Base-by-base conservation (phyloP, 2,329 filamentous ascomycete species). In the Fusarium sp. region DNA sequence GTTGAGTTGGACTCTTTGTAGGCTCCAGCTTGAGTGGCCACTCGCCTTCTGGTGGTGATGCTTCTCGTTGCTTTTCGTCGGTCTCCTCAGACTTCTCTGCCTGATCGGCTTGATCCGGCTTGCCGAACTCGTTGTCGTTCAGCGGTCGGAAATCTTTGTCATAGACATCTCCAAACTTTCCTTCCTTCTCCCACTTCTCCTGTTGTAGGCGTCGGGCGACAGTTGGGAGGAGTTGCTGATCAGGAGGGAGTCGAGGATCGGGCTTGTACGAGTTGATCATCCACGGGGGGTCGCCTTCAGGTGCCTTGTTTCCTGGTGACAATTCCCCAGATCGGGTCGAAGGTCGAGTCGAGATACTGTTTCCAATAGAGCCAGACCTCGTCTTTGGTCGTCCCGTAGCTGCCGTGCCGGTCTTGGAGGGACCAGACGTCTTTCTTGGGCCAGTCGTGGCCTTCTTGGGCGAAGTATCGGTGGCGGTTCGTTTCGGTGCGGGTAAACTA, bases 221-320 rank as follows among this genome's bases (percentile, higher is more conserved):
- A 0, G 96, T 98, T 2, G 96, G 96, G 17, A 99, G 90, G 60
- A 99, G 91, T 80, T 99, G 96, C 82, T 99, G 94, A 71, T 99
- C 96, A 0, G 95, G 96, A 11, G 96, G 96, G 39, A 99, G 86
- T 69, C 95, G 92, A 36, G 96, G 96, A 80, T 99, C 96, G 1
- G 96, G 96, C 79, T 97, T 97, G 83, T 98, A 99, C 83, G 97
- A 94, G 28, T 93, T 94, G 51, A 96, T 90, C 83, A 98, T 90
- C 96, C 96, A 99, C 58, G 96, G 96, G 15, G 96, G 95, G 61
- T 98, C 96, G 26, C 96, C 96, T 85, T 98, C 96, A 2, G 95
- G 95, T 47, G 91, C 90, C 79, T 94, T 90, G 87, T 82, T 79
- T 82, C 77, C 80, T 38, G 83, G 78, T 47, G 84, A 82, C 36